Conservation (phyloP, 805 yeast genomes). For the Yamadazyma tumulicola region DNA sequence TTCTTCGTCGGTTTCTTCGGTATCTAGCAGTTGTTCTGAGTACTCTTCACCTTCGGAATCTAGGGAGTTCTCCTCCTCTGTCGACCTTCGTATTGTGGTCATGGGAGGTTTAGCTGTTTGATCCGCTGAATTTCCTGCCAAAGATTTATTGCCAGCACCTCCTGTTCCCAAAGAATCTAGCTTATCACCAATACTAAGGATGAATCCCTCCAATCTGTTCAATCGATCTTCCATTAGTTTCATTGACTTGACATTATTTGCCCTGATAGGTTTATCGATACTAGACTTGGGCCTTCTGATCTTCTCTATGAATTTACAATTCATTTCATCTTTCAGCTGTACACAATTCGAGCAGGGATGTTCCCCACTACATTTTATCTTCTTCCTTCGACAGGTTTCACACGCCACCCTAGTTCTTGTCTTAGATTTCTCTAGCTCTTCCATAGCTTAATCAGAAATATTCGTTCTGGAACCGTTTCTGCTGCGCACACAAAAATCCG, state of each 20-base stretch:
- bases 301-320: slow-evolving; percentile 24
- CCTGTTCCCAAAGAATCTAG: slow-evolving; percentile 12
- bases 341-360: slow-evolving; percentile 28
- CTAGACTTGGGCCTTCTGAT: slow-evolving; percentile 6
- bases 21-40: neutral
- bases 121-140: too few species aligned
- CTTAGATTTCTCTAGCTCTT: slow-evolving; percentile 3
- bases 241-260: slow-evolving; percentile 11
- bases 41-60: neutral
- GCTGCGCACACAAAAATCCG: too few species aligned
- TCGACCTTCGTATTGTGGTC: too few species aligned
- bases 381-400: slow-evolving; percentile 29
- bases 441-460: too few species aligned
- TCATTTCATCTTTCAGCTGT: slow-evolving; percentile 14
- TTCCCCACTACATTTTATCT: slow-evolving; percentile 31
- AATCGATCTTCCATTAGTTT: slow-evolving; percentile 19
- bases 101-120: too few species aligned
- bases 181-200: slow-evolving; percentile 18
- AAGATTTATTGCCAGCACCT: neutral
- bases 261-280: slow-evolving; percentile 3
- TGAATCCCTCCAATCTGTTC: slow-evolving; percentile 19
- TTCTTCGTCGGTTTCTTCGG: too few species aligned
- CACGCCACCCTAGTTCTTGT: slow-evolving; percentile 28
- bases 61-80: too few species aligned
- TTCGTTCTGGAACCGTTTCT: too few species aligned